Conservation (phyloP, 352 stramenopile species). For the Pythium graminicola region DNA sequence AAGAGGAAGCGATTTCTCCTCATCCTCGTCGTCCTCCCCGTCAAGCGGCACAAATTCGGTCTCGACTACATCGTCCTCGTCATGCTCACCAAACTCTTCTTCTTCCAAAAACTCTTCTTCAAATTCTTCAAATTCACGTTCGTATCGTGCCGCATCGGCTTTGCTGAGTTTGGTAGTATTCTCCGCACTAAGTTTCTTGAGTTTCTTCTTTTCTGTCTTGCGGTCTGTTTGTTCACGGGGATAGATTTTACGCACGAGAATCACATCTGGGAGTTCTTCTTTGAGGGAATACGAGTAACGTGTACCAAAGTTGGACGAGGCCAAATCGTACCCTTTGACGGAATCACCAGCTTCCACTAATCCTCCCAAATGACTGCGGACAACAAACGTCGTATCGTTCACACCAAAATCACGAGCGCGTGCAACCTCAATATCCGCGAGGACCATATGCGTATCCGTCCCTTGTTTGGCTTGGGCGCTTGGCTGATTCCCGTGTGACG, state of each 20-base stretch:
- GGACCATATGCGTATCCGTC: conserved; percentile 20
- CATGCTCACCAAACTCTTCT: conserved; percentile 26
- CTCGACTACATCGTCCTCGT: conserved; percentile 23
- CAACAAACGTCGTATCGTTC: conserved; percentile 69
- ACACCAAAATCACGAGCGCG: conserved; percentile 67
- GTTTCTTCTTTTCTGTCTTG: conserved; percentile 22
- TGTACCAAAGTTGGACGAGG: conserved; percentile 45
- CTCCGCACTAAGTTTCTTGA: conserved; percentile 41
- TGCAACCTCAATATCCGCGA: conserved; percentile 67
- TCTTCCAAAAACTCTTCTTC: conserved; percentile 58
- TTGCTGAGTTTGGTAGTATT: conserved; percentile 44
- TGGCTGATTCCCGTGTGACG: conserved; percentile 6
- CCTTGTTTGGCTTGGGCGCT: not conserved
- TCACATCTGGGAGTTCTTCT: conserved; percentile 58
- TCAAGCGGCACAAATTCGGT: conserved; percentile 21
- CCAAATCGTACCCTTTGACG: conserved; percentile 71
- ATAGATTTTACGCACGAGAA: conserved; percentile 71
- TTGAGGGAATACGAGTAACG: conserved; percentile 38
- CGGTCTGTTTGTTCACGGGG: conserved; percentile 29
- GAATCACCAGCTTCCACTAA: conserved; percentile 54
- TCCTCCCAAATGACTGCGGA: conserved; percentile 55
- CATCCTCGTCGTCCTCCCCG: conserved; percentile 16
- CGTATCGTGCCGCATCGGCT: conserved; percentile 34
- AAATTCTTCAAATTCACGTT: conserved; percentile 58
- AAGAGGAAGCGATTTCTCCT: not conserved